Conservation (phyloP, 108 stramenopile species). For the Cyclotella distinguenda region DNA sequence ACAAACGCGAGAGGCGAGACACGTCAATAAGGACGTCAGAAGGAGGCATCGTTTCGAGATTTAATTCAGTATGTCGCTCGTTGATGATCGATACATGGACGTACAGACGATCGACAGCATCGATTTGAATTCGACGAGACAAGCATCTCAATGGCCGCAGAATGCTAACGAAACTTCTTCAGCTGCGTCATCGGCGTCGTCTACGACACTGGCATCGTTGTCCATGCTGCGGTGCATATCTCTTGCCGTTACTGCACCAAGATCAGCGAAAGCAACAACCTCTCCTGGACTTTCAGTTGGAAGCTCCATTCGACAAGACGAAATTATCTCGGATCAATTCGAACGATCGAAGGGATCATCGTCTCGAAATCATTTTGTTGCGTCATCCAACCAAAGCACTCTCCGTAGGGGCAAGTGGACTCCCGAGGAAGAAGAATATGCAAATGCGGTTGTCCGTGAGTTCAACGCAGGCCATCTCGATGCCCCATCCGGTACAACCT, state of each 20-base stretch:
- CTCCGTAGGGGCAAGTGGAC: conserved; percentile 93
- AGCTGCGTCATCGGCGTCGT: not conserved
- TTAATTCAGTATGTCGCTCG: too few species aligned
- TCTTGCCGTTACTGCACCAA: not conserved
- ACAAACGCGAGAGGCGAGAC: too few species aligned
- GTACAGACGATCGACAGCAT: not conserved
- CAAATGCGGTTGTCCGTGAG: conserved; percentile 87
- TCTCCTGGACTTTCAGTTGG: not conserved
- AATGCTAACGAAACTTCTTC: not conserved
- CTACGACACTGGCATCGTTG: conserved; percentile 5
- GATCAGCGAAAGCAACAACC: not conserved
- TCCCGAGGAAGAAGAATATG: conserved; percentile 94
- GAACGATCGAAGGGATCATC: not conserved
- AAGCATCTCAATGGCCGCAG: not conserved
- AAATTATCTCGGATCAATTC: not conserved
- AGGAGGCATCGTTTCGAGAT: too few species aligned
- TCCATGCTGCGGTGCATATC: not conserved
- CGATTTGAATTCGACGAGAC: not conserved
- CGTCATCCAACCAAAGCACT: not conserved
- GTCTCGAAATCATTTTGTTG: not conserved
- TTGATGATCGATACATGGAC: not conserved
- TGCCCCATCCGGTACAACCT: conserved; percentile 93
- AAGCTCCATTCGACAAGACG: not conserved
- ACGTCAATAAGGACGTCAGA: too few species aligned
- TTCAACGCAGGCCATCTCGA: conserved; percentile 93